A percentile compares a stretch with the other conserved stretches of the same genome.
These are phyloP conservation scores for Suhomyces xylopsoci DNA, from an alignment of 805 yeast genomes.

Conservation along the genomic window DNA sequence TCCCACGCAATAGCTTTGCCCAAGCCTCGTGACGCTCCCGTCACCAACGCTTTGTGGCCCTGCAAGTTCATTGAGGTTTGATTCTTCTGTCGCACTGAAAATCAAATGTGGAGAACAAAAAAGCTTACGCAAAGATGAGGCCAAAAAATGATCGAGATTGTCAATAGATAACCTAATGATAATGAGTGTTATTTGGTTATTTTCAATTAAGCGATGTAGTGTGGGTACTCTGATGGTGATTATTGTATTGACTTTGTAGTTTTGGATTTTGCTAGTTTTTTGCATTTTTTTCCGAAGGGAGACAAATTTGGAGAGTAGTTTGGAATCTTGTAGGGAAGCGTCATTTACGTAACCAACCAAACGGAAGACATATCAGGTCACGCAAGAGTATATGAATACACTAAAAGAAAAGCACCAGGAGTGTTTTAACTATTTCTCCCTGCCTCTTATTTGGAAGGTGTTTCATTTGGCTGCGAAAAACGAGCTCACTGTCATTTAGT, in stretches of 20 bases:
- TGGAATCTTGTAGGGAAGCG: no score
- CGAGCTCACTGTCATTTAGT: neutral
- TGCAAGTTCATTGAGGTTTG: constrained; percentile 6
- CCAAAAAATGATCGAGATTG: neutral
- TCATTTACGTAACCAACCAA: no score
- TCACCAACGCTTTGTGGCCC: constrained; percentile 46
- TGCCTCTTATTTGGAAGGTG: no score
- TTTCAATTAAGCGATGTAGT: no score
- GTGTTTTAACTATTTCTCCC: no score
- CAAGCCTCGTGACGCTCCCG: constrained; percentile 71
- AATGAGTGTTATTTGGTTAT: neutral
- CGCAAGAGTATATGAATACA: no score
- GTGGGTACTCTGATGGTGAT: neutral
- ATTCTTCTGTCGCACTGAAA: constrained; percentile 24
- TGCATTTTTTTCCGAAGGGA: neutral
- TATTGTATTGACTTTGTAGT: neutral
- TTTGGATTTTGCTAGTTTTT: neutral
- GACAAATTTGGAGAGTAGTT: no score
- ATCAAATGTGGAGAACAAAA: neutral
- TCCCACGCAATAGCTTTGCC: constrained; percentile 55
- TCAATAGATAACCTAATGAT: no score
- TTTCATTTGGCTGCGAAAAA: neutral
- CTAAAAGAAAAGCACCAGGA: no score
- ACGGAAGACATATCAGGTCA: no score
- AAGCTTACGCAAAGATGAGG: neutral